Evolutionary conservation across 345 rosid species (phyloP).

Genomic region (Brassica cretica): DNA sequence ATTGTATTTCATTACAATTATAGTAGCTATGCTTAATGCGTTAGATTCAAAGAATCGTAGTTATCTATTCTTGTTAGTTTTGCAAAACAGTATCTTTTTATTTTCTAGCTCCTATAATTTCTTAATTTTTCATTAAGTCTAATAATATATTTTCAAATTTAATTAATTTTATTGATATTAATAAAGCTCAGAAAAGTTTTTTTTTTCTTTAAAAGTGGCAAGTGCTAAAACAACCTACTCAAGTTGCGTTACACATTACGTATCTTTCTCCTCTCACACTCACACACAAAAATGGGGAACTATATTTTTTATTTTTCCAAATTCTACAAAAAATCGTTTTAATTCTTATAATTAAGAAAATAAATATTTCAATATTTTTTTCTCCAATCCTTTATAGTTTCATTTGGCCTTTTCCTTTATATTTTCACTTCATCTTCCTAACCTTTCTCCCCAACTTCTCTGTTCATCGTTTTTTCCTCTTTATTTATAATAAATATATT

Average conservation of each 20-base stretch:
- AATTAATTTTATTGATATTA: slow-evolving; percentile 15
- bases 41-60: slow-evolving; percentile 32
- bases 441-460: slow-evolving; percentile 33
- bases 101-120: not conserved
- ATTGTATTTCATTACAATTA: slow-evolving; percentile 19
- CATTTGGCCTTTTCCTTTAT: slow-evolving; percentile 23
- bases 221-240: slow-evolving; percentile 45
- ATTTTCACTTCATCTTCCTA: slow-evolving; percentile 34
- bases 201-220: slow-evolving; percentile 20
- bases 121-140: not conserved
- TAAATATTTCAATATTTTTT: slow-evolving; percentile 9
- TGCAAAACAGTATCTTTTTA: not conserved
- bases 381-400: slow-evolving; percentile 32
- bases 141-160: not conserved
- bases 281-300: slow-evolving; percentile 30
- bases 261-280: slow-evolving; percentile 34
- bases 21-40: slow-evolving; percentile 20
- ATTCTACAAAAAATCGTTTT: slow-evolving; percentile 18
- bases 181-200: slow-evolving; percentile 17
- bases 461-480: slow-evolving; percentile 26
- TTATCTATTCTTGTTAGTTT: slow-evolving; percentile 13
- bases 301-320: not conserved
- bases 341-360: slow-evolving; percentile 35
- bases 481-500: slow-evolving; percentile 3
- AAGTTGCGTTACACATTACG: slow-evolving; percentile 45